A percentile compares a stretch with the other conserved stretches of the same genome.
phyloP scores from a whole-genome alignment of 768 basidiomycete genomes.

The Russula sp. region DNA sequence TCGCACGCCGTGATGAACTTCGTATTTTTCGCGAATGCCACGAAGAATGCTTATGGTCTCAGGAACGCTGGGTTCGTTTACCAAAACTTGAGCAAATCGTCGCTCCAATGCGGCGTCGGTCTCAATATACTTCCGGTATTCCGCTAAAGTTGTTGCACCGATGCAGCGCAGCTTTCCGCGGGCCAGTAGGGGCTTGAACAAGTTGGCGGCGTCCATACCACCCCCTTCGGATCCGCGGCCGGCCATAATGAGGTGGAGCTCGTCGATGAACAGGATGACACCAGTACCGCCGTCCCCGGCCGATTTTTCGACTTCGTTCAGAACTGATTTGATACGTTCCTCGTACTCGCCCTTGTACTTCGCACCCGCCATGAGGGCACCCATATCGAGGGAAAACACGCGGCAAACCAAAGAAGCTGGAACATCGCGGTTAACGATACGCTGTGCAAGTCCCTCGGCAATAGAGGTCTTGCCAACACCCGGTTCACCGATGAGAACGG shows the following conservation, averaged over 20 bases:
- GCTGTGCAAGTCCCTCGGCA: slow-evolving; percentile 92
- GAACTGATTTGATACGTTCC: slow-evolving; percentile 88
- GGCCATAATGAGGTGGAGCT: slow-evolving; percentile 92
- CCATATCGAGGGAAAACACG: slow-evolving; percentile 88
- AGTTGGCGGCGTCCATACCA: slow-evolving; percentile 91
- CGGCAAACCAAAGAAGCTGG: slow-evolving; percentile 70
- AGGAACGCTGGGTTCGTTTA: slow-evolving; percentile 85
- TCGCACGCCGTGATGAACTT: slow-evolving; percentile 83
- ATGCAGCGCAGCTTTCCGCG: slow-evolving; percentile 77
- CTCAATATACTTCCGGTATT: slow-evolving; percentile 93
- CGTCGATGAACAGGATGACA: slow-evolving; percentile 93
- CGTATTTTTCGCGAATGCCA: slow-evolving; percentile 90
- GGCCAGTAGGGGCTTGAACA: slow-evolving; percentile 90
- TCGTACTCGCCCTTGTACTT: slow-evolving; percentile 97
- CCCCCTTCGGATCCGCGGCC: slow-evolving; percentile 78
- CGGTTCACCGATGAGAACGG: slow-evolving; percentile 93
- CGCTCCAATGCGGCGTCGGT: slow-evolving; percentile 89
- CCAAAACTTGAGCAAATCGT: slow-evolving; percentile 88
- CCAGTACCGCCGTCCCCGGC: slow-evolving; percentile 63
- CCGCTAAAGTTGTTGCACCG: slow-evolving; percentile 88
- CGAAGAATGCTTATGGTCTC: slow-evolving; percentile 93
- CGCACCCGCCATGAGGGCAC: slow-evolving; percentile 89
- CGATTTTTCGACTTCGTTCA: slow-evolving; percentile 91
- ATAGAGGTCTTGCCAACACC: slow-evolving; percentile 96
- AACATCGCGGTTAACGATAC: slow-evolving; percentile 92